Base-by-base conservation (phyloP, 108 stramenopile species). In the Nitzschia sp. region DNA sequence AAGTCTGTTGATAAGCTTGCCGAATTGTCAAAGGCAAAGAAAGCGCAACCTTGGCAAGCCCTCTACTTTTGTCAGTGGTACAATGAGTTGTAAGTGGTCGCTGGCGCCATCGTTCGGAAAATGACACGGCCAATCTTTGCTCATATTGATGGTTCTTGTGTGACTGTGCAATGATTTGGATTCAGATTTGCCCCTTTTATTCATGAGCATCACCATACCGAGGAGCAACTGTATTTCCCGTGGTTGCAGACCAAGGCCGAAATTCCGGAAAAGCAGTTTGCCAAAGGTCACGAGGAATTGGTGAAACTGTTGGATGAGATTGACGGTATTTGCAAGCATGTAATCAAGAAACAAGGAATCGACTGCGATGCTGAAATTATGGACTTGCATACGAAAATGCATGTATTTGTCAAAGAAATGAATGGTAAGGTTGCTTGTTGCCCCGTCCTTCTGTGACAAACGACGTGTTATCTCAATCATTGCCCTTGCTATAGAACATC, bases 221-320 rank as follows among this genome's bases (percentile, higher is more conserved):
- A 78, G 48, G 76, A 82, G 32, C 30, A 49, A 30, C 64, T 77
- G 32, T 77, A 77, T 55, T 81, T 81, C 53, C 76, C 81, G 13
- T 82, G 81, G 81, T 54, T 82, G 21, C 49, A 59, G 13, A 64
- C 66, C 30, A 78, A 55, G 59, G 64, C 66, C 3, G 38, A 53
- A 21, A 28, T 58, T 66, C 77, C 81, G 13, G 56, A 74, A 28
- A 74, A 69, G 33, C 51, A 75, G 29, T 60, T 71, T 6, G 17
- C 51, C 9, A 55, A 61, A 23, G 32, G 46, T 33, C 81, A 82
- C 29, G 74, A 34, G 5, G 74, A 55, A 17, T 56, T 82, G 51
- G 47, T 82, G 3, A 32, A 27, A 17, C n/a, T 24, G 32, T 68
- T 82, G 74, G 61, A 18, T 13, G 61, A 57, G 13, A 65, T 78